A percentile compares a stretch with the other conserved stretches of the same genome.
Conservation (phyloP, 1,284 basidiomycete species). For the Ceratobasidium sp. region DNA sequence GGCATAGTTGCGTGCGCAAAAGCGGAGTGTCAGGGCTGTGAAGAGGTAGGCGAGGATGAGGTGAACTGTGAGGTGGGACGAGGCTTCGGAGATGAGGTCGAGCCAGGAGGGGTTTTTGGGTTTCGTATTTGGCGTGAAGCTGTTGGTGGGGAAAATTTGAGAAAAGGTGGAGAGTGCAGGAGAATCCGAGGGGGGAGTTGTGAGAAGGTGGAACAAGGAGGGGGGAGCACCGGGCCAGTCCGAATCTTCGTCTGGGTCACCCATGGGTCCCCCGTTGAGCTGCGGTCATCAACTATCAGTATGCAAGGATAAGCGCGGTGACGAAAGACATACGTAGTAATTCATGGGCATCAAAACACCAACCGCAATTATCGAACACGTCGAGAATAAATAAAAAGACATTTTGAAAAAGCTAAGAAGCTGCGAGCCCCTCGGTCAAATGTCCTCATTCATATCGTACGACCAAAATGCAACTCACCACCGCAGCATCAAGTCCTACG, state of each 20-base stretch:
- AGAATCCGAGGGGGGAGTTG: conserved; percentile 33
- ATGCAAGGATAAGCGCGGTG: conserved; percentile 7
- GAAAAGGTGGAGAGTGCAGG: conserved; percentile 5
- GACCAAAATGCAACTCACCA: conserved; percentile 65
- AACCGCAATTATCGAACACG: conserved; percentile 85
- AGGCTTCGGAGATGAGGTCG: conserved; percentile 87
- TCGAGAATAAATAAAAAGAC: conserved; percentile 89
- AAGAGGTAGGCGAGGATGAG: conserved; percentile 95
- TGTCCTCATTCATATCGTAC: conserved; percentile 7
- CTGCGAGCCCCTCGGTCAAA: conserved; percentile 61
- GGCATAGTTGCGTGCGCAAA: conserved; percentile 90
- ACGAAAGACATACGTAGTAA: conserved; percentile 71
- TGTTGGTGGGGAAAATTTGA: not conserved
- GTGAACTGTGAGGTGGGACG: conserved; percentile 87
- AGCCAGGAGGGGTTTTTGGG: conserved; percentile 67
- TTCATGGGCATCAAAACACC: conserved; percentile 91
- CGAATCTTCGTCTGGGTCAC: conserved; percentile 67
- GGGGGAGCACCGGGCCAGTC: conserved; percentile 65
- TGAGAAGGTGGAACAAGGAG: conserved; percentile 50
- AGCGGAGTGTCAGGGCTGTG: conserved; percentile 85
- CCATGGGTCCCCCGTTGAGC: conserved; percentile 73
- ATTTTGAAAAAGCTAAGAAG: conserved; percentile 96
- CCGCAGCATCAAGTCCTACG: conserved; percentile 95
- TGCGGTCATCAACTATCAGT: conserved; percentile 62
- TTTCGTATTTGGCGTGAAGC: not conserved